Percentiles rank a stretch among this genome's conserved stretches.
Evolutionary conservation across 805 yeast genomes (phyloP).

Genomic region (Metschnikowia shivogae): DNA sequence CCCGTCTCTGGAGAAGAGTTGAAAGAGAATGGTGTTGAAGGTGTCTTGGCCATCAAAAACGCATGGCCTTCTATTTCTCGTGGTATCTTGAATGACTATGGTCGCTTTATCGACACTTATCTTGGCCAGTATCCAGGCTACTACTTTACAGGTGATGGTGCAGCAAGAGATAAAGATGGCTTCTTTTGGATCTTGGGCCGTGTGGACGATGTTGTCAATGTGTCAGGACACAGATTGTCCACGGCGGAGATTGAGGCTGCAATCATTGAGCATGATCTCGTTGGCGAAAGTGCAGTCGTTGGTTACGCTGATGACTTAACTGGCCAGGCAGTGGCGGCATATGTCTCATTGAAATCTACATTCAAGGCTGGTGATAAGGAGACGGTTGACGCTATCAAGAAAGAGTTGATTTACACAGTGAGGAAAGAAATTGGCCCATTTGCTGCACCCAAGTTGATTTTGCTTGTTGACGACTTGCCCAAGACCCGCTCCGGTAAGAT

Average conservation of each 20-base stretch:
- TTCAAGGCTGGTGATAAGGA: slow-evolving; percentile 44
- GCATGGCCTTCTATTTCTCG: slow-evolving; percentile 99
- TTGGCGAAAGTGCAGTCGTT: slow-evolving; percentile 95
- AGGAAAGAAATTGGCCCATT: slow-evolving; percentile 90
- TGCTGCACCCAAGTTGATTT: slow-evolving; percentile 90
- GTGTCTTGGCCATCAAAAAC: slow-evolving; percentile 84
- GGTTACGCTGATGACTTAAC: slow-evolving; percentile 93
- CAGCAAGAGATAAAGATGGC: slow-evolving; percentile 95
- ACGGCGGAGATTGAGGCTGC: slow-evolving; percentile 98
- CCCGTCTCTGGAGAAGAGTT: slow-evolving; percentile 88
- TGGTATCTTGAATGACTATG: slow-evolving; percentile 86
- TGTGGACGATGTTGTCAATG: slow-evolving; percentile 97
- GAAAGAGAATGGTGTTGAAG: slow-evolving; percentile 87
- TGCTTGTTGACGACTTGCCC: slow-evolving; percentile 87
- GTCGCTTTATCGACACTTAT: slow-evolving; percentile 85
- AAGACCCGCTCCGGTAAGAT: slow-evolving; percentile 98
- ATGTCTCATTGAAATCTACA: slow-evolving; percentile 67
- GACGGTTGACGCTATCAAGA: slow-evolving; percentile 45
- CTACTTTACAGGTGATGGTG: slow-evolving; percentile 98
- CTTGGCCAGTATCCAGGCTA: slow-evolving; percentile 88
- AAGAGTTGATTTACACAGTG: slow-evolving; percentile 79
- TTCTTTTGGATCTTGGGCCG: slow-evolving; percentile 98
- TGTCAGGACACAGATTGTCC: slow-evolving; percentile 95
- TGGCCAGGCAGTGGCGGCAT: slow-evolving; percentile 96
- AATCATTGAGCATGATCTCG: slow-evolving; percentile 69